A percentile compares a stretch with the other conserved stretches of the same genome.
These are phyloP conservation scores for Yamadazyma ubonensis DNA, from an alignment of 805 yeast genomes.

Conservation along the genomic window DNA sequence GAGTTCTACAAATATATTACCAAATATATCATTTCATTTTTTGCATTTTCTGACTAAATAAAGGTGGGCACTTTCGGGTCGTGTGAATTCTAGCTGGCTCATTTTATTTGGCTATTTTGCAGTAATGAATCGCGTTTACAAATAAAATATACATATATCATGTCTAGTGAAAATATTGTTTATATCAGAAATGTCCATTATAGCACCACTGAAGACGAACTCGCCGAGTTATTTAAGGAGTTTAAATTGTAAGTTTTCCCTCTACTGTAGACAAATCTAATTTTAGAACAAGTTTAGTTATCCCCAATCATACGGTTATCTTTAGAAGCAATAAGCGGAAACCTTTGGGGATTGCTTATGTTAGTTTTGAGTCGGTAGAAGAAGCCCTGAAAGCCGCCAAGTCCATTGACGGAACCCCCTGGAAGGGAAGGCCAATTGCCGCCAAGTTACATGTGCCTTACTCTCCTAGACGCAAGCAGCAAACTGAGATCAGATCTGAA, in stretches of 20 bases:
- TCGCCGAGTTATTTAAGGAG: constrained; percentile 43
- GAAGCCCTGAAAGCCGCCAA: constrained; percentile 29
- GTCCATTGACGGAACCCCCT: constrained; percentile 23
- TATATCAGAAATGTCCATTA: constrained; percentile 56
- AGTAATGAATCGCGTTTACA: no score
- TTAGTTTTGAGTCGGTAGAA: constrained; percentile 30
- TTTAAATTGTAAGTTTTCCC: constrained; percentile 45
- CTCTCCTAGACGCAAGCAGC: constrained; percentile 25
- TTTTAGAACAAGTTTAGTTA: constrained; percentile 36
- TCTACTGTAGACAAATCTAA: constrained; percentile 8
- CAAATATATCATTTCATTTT: no score
- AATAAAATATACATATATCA: constrained; percentile 2
- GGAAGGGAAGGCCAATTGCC: constrained; percentile 39
- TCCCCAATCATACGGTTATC: constrained; percentile 55
- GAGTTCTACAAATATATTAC: no score
- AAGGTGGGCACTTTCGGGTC: no score
- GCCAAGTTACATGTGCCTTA: constrained; percentile 46
- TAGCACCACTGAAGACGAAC: constrained; percentile 52
- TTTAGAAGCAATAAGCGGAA: constrained; percentile 41
- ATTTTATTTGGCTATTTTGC: no score
- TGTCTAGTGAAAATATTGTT: constrained; percentile 23
- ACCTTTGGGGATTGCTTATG: constrained; percentile 55
- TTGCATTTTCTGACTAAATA: no score
- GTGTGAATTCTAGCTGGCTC: no score
- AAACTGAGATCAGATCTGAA: no score